Percentiles rank a stretch among this genome's conserved stretches.
Evolutionary conservation across 306 rosid species (phyloP).

Genomic region (Luffa aegyptiaca): DNA sequence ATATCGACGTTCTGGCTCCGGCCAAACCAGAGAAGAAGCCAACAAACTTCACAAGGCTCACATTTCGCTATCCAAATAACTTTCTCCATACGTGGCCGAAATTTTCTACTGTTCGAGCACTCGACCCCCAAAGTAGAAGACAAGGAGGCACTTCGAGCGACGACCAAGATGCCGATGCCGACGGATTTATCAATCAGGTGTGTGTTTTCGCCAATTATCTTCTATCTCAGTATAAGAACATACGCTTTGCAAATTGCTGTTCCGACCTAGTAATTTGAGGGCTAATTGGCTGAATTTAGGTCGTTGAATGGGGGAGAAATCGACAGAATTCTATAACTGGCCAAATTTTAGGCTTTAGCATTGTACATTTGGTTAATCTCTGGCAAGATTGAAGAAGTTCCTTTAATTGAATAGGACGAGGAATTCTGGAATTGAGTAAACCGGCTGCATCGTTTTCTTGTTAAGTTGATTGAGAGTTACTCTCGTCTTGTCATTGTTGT

Average conservation of each 20-base stretch:
- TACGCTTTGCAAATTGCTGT: neutral
- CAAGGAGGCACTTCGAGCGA: conserved; percentile 11
- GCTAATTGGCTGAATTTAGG: neutral
- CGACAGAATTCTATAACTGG: neutral
- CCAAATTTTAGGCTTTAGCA: neutral
- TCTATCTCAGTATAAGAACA: neutral
- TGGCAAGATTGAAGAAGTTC: neutral
- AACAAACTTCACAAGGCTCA: conserved; percentile 7
- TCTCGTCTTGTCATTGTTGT: too few relatives aligned
- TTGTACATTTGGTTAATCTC: neutral
- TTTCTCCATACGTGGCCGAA: conserved; percentile 11
- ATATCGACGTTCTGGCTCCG: conserved; percentile 15
- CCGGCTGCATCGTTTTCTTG: neutral
- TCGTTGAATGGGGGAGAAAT: neutral
- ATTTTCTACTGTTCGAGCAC: conserved; percentile 27
- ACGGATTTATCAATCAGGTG: conserved; percentile 28
- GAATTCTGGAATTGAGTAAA: too few relatives aligned
- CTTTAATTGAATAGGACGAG: neutral
- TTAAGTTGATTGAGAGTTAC: neutral
- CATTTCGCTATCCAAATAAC: conserved; percentile 13
- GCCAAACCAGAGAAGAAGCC: conserved; percentile 9
- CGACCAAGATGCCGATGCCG: neutral
- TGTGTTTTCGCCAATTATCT: neutral
- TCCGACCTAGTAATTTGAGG: neutral
- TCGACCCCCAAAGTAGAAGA: conserved; percentile 22